Evolutionary conservation across 2,329 filamentous ascomycete species (phyloP), one percentile per base, ranked within the genome.

Genomic region (Colletotrichum truncatum): DNA sequence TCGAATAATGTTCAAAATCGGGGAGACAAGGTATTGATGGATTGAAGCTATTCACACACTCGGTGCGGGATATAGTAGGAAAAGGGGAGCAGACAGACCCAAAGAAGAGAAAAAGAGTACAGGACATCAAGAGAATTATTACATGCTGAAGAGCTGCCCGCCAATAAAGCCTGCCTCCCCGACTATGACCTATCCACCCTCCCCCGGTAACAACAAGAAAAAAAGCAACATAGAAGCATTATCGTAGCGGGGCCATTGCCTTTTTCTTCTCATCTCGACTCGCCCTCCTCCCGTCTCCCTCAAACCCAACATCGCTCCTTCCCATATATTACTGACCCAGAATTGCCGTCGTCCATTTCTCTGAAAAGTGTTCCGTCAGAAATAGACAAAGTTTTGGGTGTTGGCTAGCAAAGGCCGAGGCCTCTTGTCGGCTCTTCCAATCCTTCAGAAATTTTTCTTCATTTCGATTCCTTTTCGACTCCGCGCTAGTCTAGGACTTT

Each of bases 81-180:
- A 72, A 70, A 69, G 60, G 32, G 59, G 59, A 59, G 21, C 23
- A 64, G 61, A 52, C 69, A 68, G 48, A 70, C 66, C 65, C 68
- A 69, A 70, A 68, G 69, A 67, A 70, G 71, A 67, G 70, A 48
- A 67, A 67, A 72, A 75, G 73, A 74, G 70, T 77, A 77, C 75
- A 76, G 72, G 73, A 75, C 76, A 76, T 76, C 76, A 75, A 75
- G 73, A 79, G 77, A 76, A 78, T 77, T 83, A 84, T 81, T 84
- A 84, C 81, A 84, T 81, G 77, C 77, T 78, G 73, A 80, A 78
- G 74, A 78, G 76, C 72, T 70, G 69, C 70, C 67, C 67, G 62
- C 64, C 69, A 69, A 69, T 70, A 70, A 75, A 71, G 71, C 72
- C 69, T 68, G 61, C 69, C 70, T 72, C 71, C 70, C 71, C 72